Evolutionary conservation across 371 early-diverging fungal species (phyloP), one percentile per base, ranked within the genome.

Genomic region (Blyttiomyces sp.): DNA sequence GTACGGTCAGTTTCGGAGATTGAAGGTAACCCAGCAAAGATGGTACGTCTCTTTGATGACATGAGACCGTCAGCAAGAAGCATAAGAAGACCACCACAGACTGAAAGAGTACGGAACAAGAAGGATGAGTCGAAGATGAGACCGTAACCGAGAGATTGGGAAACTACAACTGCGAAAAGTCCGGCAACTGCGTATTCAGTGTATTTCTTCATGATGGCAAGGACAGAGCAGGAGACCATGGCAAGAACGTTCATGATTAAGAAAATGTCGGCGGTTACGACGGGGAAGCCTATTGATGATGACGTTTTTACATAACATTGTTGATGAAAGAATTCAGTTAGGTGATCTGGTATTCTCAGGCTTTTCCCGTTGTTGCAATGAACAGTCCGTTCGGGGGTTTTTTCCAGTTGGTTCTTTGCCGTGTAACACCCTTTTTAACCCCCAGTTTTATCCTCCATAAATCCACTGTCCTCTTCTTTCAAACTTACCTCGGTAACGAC

Each of bases 51-150:
- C 54, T 85, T 83, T 52, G 86, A 85, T 48, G 86, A 59, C 30
- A 79, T 68, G 36, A 54, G 49, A 5, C 65, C 64, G 54, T 91
- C 91, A 4, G 94, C 88, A n/a, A 95, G 75, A 13, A 96, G 84
- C 89, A 96, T 91, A 57, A 96, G 71, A n/a, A 96, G 84, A 28
- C 95, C 97, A 31, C 96, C 97, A 55, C 86, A 77, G 45, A 96
- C 88, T 9, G 95, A 93, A 33, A 96, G 80, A 71, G 89, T 91
- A 54, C 96, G 91, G 68, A 96, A 75, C 69, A 96, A 88, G 81
- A 94, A 95, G 56, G 80, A 78, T 51, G 88, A 68, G 69, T 96
- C 91, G 63, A 94, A 93, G 55, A 93, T 77, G 63, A 96, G 80
- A 26, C 95, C 95, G 71, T 96, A 96, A 26, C 91, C 95, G 57